phyloP scores from a whole-genome alignment of 371 early-diverging fungal species.

The Syncephalastrum racemosum region DNA sequence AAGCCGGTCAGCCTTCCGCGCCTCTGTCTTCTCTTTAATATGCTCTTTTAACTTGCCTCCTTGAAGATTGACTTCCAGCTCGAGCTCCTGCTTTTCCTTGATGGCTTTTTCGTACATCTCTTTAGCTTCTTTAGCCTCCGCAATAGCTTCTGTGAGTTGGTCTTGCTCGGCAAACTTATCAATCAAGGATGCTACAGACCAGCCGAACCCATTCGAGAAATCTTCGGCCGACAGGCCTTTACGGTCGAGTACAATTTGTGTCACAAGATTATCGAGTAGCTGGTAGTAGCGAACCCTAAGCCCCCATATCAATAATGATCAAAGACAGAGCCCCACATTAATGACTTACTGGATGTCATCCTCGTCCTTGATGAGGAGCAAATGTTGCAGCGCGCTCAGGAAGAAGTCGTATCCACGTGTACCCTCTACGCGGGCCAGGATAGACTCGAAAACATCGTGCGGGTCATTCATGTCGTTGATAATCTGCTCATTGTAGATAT shows the following conservation, averaged over 20 bases:
- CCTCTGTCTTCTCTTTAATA: background rate
- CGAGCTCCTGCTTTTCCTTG: constrained; percentile 64
- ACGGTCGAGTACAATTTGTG: constrained; percentile 81
- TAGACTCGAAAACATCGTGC: constrained; percentile 73
- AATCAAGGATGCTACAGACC: constrained; percentile 72
- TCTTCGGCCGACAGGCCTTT: constrained; percentile 65
- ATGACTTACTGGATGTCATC: constrained; percentile 46
- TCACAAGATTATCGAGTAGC: constrained; percentile 74
- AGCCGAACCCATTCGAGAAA: constrained; percentile 48
- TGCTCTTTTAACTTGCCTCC: constrained; percentile 36
- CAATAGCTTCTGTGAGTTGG: constrained; percentile 63
- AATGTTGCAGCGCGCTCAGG: constrained; percentile 75
- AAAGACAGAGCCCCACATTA: background rate
- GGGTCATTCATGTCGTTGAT: constrained; percentile 82
- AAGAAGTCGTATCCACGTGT: constrained; percentile 78
- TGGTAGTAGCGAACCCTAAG: constrained; percentile 74
- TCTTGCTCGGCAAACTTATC: constrained; percentile 83
- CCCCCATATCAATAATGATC: background rate
- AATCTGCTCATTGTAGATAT: constrained; percentile 74
- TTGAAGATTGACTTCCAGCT: constrained; percentile 69
- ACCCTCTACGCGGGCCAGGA: constrained; percentile 71
- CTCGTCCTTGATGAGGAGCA: constrained; percentile 73
- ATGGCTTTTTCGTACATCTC: constrained; percentile 49
- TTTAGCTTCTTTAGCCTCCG: constrained; percentile 67
- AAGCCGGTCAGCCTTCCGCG: background rate